Conservation (phyloP, 1,139 yeast species). For the Candida smagusa region DNA sequence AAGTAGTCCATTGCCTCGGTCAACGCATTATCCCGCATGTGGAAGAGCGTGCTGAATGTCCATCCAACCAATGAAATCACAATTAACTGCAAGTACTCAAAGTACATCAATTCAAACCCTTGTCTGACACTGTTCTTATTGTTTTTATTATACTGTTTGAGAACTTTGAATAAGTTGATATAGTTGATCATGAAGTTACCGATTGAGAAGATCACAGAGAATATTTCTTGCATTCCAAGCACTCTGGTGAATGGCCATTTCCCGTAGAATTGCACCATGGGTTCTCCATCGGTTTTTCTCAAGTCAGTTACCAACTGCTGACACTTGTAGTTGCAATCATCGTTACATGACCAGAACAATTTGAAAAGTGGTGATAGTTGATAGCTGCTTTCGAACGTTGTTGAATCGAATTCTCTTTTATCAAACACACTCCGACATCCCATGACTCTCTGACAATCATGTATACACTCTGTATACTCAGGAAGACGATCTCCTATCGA, state of each 20-base stretch:
- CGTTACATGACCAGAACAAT: conserved; percentile 34
- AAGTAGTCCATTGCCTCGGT: conserved; percentile 45
- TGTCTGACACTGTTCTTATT: conserved; percentile 9
- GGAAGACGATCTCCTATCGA: conserved; percentile 18
- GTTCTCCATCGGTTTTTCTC: conserved; percentile 17
- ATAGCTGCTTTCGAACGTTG: conserved; percentile 5
- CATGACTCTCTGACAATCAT: conserved; percentile 12
- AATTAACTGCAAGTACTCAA: conserved; percentile 31
- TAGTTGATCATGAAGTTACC: conserved; percentile 39
- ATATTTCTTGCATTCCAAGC: conserved; percentile 39
- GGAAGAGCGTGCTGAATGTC: conserved; percentile 39
- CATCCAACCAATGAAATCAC: conserved; percentile 36
- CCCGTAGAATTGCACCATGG: conserved; percentile 42
- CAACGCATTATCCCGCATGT: conserved; percentile 34
- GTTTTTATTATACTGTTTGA: conserved; percentile 23
- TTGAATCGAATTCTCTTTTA: neutral
- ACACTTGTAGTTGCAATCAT: conserved; percentile 43
- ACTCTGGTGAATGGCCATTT: conserved; percentile 46
- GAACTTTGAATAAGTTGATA: conserved; percentile 26
- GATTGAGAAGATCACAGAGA: conserved; percentile 35
- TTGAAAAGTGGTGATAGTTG: conserved; percentile 7
- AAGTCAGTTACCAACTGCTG: conserved; percentile 33
- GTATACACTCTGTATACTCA: conserved; percentile 13
- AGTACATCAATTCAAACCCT: conserved; percentile 23
- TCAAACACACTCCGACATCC: conserved; percentile 11